A percentile compares a stretch with the other conserved stretches of the same genome.
These are phyloP conservation scores for Pythium periplocum DNA, from an alignment of 352 stramenopile species.

Conservation along the genomic window DNA sequence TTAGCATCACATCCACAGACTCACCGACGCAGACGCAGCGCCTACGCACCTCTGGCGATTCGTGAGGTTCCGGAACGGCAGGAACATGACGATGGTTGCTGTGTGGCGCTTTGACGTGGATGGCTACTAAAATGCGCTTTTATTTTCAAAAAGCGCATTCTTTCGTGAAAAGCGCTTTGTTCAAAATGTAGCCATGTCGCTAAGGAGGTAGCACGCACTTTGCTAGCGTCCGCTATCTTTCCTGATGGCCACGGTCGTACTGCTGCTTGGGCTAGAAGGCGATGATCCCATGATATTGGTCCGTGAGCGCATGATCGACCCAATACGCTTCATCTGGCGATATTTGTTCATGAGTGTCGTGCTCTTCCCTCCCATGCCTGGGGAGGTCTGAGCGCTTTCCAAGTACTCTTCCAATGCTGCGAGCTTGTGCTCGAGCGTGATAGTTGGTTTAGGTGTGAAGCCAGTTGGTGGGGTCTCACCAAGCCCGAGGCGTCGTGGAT, in stretches of 20 bases:
- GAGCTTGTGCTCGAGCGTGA: constrained; percentile 59
- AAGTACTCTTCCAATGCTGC: constrained; percentile 62
- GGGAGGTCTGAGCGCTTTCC: constrained; percentile 8
- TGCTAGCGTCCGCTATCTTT: too few relatives aligned
- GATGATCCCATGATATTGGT: too few relatives aligned
- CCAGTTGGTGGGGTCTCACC: constrained; percentile 19
- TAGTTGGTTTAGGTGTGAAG: constrained; percentile 35
- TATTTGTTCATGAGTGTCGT: constrained; percentile 38
- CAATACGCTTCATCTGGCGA: constrained; percentile 61
- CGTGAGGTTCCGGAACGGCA: constrained; percentile 63
- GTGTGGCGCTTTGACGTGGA: background rate
- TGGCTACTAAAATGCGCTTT: background rate
- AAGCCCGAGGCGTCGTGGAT: constrained; percentile 11
- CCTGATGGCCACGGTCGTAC: too few relatives aligned
- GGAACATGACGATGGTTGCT: constrained; percentile 27
- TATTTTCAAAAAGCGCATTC: background rate
- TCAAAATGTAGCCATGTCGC: background rate
- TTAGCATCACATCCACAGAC: constrained; percentile 3
- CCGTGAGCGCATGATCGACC: constrained; percentile 39
- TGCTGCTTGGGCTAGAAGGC: too few relatives aligned
- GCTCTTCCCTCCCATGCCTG: constrained; percentile 12
- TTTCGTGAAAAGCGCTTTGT: background rate
- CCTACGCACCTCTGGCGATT: constrained; percentile 41
- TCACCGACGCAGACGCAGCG: background rate
- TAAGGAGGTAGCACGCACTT: too few relatives aligned